A percentile compares a stretch with the other conserved stretches of the same genome.
Conservation (phyloP, 352 stramenopile genomes). For the Sclerospora graminicola region DNA sequence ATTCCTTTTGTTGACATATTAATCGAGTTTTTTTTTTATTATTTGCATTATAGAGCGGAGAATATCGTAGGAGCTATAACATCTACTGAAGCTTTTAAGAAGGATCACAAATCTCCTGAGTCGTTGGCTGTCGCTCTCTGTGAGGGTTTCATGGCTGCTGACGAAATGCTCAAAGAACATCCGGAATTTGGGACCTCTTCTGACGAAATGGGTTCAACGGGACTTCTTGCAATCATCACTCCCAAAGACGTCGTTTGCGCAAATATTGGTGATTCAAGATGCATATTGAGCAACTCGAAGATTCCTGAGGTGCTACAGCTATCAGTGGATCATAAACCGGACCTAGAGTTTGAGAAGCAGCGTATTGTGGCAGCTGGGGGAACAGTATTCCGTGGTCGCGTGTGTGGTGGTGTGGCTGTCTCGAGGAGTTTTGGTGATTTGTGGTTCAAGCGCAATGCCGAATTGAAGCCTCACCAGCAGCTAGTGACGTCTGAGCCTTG, state of each 20-base stretch:
- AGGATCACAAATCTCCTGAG: constrained; percentile 54
- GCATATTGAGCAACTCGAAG: constrained; percentile 72
- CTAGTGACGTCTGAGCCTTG: constrained; percentile 79
- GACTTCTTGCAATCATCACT: constrained; percentile 71
- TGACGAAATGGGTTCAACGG: constrained; percentile 79
- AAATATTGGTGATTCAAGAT: constrained; percentile 82
- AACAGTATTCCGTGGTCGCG: constrained; percentile 75
- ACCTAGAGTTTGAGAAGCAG: constrained; percentile 79
- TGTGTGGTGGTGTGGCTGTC: constrained; percentile 77
- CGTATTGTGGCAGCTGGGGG: constrained; percentile 75
- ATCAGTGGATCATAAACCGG: constrained; percentile 81
- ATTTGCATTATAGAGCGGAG: constrained; percentile 35
- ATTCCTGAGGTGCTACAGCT: constrained; percentile 62
- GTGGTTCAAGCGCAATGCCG: constrained; percentile 81
- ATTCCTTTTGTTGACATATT: background rate
- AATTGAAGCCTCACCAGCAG: constrained; percentile 73
- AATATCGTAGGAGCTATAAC: constrained; percentile 54
- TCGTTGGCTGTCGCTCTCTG: constrained; percentile 62
- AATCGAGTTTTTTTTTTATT: constrained; percentile 1
- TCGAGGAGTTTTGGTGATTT: constrained; percentile 82
- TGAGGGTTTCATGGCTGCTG: constrained; percentile 63
- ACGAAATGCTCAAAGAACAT: constrained; percentile 66
- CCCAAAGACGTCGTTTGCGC: constrained; percentile 70
- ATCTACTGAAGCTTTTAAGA: constrained; percentile 65
- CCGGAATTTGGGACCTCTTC: constrained; percentile 46